A percentile compares a stretch with the other conserved stretches of the same genome.
These are phyloP conservation scores for Candida tunisiensis DNA, from an alignment of 1,139 yeast species.

Conservation along the genomic window DNA sequence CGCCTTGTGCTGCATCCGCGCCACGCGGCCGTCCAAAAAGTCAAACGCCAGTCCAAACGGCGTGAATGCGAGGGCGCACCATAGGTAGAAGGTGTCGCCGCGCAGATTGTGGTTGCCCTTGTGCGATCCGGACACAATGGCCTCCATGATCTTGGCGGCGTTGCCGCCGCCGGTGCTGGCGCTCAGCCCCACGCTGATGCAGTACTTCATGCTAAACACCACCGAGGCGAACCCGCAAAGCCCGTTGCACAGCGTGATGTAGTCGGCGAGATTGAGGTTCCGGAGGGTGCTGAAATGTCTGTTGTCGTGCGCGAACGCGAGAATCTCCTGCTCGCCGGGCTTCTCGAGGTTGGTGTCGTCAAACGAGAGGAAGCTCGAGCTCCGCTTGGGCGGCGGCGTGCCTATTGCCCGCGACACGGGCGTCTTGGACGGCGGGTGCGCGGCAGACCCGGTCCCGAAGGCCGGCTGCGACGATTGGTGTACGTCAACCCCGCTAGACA, in stretches of 20 bases:
- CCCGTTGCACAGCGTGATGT: slow-evolving; percentile 78
- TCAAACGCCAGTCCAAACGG: slow-evolving; percentile 85
- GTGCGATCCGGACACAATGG: slow-evolving; percentile 34
- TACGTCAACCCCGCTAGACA: too few relatives aligned
- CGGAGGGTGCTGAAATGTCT: slow-evolving; percentile 33
- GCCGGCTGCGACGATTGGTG: too few relatives aligned
- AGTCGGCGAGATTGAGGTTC: slow-evolving; percentile 80
- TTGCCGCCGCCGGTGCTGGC: slow-evolving; percentile 3
- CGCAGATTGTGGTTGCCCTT: slow-evolving; percentile 13
- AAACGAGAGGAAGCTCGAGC: too few relatives aligned
- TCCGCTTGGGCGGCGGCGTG: too few relatives aligned
- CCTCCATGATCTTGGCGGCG: too few relatives aligned
- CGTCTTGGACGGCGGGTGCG: too few relatives aligned
- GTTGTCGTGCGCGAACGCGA: slow-evolving; percentile 60
- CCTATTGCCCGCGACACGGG: too few relatives aligned
- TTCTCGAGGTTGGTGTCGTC: too few relatives aligned
- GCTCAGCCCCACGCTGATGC: slow-evolving; percentile 8
- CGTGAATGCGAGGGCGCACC: slow-evolving; percentile 79
- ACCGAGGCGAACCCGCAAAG: slow-evolving; percentile 72
- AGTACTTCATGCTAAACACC: slow-evolving; percentile 67
- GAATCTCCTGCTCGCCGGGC: slow-evolving; percentile 62
- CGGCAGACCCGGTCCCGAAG: too few relatives aligned
- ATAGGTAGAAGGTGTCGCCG: slow-evolving; percentile 59
- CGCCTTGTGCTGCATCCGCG: slow-evolving; percentile 81
- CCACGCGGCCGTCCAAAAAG: slow-evolving; percentile 93